A percentile compares a stretch with the other conserved stretches of the same genome.
Evolutionary conservation across 352 stramenopile genomes (phyloP).

Genomic region (Pilasporangium apinafurcum): DNA sequence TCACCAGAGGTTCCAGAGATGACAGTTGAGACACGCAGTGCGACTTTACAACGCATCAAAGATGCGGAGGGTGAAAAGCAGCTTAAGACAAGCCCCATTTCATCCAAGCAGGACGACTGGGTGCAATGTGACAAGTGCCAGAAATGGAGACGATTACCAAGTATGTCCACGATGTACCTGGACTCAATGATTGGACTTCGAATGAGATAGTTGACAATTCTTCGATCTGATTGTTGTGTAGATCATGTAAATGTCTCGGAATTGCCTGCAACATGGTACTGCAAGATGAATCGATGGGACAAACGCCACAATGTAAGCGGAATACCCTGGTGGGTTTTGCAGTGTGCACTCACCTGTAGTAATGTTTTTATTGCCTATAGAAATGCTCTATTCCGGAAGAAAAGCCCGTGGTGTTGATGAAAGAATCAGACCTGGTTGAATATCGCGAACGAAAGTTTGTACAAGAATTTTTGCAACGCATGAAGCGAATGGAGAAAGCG

Average conservation of each 20-base stretch:
- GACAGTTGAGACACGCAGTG: conserved; percentile 47
- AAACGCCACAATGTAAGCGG: conserved; percentile 63
- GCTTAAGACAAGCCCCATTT: conserved; percentile 33
- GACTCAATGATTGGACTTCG: background rate
- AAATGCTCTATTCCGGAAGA: conserved; percentile 74
- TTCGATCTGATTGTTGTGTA: conserved; percentile 8
- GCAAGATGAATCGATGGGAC: conserved; percentile 85
- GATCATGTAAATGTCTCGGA: conserved; percentile 75
- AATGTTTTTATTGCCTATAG: conserved; percentile 12
- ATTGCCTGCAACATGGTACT: conserved; percentile 73
- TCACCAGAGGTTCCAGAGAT: conserved; percentile 14
- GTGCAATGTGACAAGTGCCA: conserved; percentile 84
- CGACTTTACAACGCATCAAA: conserved; percentile 42
- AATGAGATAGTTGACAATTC: background rate
- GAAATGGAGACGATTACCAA: conserved; percentile 78
- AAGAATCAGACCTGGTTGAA: conserved; percentile 48
- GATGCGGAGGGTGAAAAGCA: conserved; percentile 32
- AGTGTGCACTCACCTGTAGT: background rate
- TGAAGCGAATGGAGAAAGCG: conserved; percentile 75
- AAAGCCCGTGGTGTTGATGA: conserved; percentile 61
- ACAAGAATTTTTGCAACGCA: conserved; percentile 53
- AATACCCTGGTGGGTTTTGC: background rate
- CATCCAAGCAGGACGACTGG: conserved; percentile 81
- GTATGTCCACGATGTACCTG: conserved; percentile 18
- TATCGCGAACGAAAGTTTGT: conserved; percentile 66